Evolutionary conservation across 805 yeast species (phyloP).

Genomic region (Zygoascus bituminiphila): DNA sequence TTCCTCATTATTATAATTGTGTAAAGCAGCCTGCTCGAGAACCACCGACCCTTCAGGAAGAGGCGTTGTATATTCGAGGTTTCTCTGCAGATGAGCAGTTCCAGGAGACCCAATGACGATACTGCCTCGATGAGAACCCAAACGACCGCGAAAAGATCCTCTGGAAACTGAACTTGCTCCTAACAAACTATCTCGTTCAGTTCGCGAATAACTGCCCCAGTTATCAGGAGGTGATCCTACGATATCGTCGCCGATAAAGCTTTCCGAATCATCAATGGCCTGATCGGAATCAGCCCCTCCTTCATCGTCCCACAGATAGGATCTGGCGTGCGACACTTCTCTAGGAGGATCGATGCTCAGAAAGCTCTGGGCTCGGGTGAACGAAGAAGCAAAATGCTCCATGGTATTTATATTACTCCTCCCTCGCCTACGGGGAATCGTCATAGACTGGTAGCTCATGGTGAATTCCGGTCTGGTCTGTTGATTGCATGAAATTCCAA

Average conservation of each 20-base stretch:
- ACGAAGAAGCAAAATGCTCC: constrained; percentile 72
- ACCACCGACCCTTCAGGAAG: constrained; percentile 12
- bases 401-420: constrained; percentile 43
- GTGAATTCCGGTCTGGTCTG: no score
- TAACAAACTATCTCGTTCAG: constrained; percentile 3
- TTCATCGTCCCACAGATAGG: constrained; percentile 47
- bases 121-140: constrained; percentile 8
- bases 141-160: neutral
- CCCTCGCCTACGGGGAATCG: constrained; percentile 1
- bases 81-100: neutral
- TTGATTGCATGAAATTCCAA: no score
- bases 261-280: constrained; percentile 8
- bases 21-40: constrained; percentile 16
- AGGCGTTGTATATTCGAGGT: constrained; percentile 7
- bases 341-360: constrained; percentile 43
- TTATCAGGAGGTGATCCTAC: neutral
- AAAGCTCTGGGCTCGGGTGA: constrained; percentile 69
- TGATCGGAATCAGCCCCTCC: constrained; percentile 8
- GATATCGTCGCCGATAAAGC: neutral
- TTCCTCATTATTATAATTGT: constrained; percentile 35
- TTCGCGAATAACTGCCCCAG: neutral
- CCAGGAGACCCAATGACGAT: neutral
- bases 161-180: neutral
- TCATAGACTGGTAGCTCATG: constrained; percentile 2
- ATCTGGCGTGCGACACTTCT: constrained; percentile 34